phyloP scores from a whole-genome alignment of 192 early-diverging fungal genomes.

The Umbelopsis vinacea region DNA sequence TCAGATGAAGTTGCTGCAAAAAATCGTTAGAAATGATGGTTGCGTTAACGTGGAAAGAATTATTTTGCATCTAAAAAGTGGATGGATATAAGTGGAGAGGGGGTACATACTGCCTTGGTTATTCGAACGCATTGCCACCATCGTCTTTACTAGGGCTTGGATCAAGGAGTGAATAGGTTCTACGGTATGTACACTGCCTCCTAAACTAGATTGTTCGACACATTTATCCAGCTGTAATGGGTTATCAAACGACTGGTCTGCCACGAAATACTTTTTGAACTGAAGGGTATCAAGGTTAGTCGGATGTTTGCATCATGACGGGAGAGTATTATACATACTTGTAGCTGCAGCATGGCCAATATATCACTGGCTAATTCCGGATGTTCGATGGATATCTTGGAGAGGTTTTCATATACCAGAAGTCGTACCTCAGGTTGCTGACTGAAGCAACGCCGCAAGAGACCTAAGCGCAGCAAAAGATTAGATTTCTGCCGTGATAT shows the following conservation, averaged over 20 bases:
- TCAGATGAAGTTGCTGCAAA: neutral
- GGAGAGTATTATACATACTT: slow-evolving; percentile 36
- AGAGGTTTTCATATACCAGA: slow-evolving; percentile 59
- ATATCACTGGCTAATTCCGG: slow-evolving; percentile 47
- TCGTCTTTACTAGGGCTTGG: slow-evolving; percentile 6
- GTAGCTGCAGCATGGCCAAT: slow-evolving; percentile 53
- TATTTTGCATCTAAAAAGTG: neutral
- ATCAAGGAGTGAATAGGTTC: slow-evolving; percentile 58
- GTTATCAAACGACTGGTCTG: slow-evolving; percentile 24
- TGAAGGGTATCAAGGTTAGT: slow-evolving; percentile 22
- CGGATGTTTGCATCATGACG: neutral
- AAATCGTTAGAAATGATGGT: neutral
- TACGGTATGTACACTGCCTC: slow-evolving; percentile 41
- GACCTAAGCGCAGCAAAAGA: slow-evolving; percentile 40
- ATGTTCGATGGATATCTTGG: slow-evolving; percentile 44
- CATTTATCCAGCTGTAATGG: slow-evolving; percentile 37
- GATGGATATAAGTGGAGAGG: too few relatives aligned
- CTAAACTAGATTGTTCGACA: slow-evolving; percentile 23
- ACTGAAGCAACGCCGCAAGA: slow-evolving; percentile 69
- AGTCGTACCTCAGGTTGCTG: slow-evolving; percentile 69
- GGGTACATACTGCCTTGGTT: neutral
- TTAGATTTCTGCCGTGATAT: too few relatives aligned
- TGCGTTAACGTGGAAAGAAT: neutral
- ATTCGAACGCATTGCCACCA: neutral
- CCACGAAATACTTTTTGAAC: slow-evolving; percentile 51